These are phyloP conservation scores for Penicillium sp. DNA, from an alignment of 2,329 filamentous ascomycete genomes.

Conservation along the genomic window DNA sequence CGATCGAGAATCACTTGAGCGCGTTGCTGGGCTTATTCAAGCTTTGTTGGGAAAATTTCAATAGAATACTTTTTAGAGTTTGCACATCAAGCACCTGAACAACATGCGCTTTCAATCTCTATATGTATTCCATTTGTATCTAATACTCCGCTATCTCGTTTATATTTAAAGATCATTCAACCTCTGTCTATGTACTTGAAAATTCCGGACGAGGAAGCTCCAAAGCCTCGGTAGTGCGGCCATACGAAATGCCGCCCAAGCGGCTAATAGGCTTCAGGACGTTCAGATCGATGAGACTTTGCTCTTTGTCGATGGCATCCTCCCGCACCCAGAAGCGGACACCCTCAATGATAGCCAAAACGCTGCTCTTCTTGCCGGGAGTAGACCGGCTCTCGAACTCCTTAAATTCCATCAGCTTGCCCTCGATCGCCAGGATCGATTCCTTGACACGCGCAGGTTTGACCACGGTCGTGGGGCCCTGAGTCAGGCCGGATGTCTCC, in stretches of 20 bases:
- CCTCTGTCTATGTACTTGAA: not conserved
- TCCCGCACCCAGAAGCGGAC: conserved; percentile 85
- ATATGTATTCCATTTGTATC: not conserved
- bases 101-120: too few relatives aligned
- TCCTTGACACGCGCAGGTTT: conserved; percentile 73
- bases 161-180: not conserved
- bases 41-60: too few relatives aligned
- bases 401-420: conserved; percentile 67
- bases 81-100: too few relatives aligned
- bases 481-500: conserved; percentile 72
- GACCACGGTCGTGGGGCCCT: conserved; percentile 64
- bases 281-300: conserved; percentile 70
- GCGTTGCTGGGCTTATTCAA: too few relatives aligned
- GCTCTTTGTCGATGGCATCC: conserved; percentile 79
- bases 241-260: conserved; percentile 84
- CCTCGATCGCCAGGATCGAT: conserved; percentile 80
- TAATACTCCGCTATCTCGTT: not conserved
- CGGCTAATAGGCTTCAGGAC: conserved; percentile 74
- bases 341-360: conserved; percentile 76
- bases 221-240: conserved; percentile 64
- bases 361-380: conserved; percentile 72
- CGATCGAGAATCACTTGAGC: too few relatives aligned
- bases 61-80: too few relatives aligned
- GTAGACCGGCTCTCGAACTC: conserved; percentile 73
- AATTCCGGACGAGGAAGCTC: conserved; percentile 58